Base-by-base conservation (phyloP, 768 basidiomycete species). In the Chalciporus sphaerocephalus region DNA sequence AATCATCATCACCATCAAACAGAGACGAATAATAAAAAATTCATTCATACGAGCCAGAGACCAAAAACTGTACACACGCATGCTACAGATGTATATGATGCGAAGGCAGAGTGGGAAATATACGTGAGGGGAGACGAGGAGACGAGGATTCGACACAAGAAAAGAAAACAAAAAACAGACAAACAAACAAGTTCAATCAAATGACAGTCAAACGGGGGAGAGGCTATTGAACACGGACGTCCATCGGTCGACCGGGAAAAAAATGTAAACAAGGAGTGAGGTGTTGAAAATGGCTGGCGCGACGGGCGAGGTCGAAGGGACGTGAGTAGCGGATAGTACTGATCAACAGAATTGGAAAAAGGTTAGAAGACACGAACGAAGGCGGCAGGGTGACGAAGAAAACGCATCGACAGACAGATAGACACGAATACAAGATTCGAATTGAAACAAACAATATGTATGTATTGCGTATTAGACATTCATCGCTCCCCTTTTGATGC, bases 51-150 rank as follows among this genome's bases (percentile, higher is more conserved):
- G 30, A 32, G 30, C 39, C 25, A 28, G 39, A 28, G 25, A 24
- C 38, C 38, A 52, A 56, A 3, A 9, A 25, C 12, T 34, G 58
- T 71, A 72, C 69, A 72, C 67, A 51, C 69, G 62, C 69, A 69
- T 68, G 70, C 66, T 71, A 72, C 68, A 71, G 52, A 48, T 6
- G 40, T 38, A 42, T 28, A 33, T 39, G 47, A 32, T 42, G 40
- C 40, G 20, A 47, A 42, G 16, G n/a, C 5, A 5, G 3, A 6
- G 16, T 17, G 39, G 51, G 34, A 34, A 33, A 24, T 48, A 35
- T 49, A 44, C 13, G 18, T 34, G 41, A 23, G 16, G 24, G 21
- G 35, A 32, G 20, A 39, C 9, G 52, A 11, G n/a, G 38, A 22
- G 13, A 15, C 40, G 18, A 16, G 13, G 32, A 10, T 18, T 20